Conservation (phyloP, 2,329 filamentous ascomycete genomes). For the Colletotrichum liaoningense region DNA sequence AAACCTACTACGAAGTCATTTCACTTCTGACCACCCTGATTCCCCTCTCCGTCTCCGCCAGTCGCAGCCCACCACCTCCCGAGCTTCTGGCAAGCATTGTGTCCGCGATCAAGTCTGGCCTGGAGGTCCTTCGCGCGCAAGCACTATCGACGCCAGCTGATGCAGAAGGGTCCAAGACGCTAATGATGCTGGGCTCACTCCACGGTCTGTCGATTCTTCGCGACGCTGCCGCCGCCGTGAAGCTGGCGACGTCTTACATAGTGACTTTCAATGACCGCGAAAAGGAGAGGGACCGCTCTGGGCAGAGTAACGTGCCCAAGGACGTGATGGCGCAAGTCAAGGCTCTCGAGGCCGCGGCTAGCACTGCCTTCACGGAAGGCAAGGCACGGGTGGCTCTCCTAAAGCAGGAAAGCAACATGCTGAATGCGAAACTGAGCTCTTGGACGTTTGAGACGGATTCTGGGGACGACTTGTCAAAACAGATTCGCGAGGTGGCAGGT, state of each 20-base stretch:
- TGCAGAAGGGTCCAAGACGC: constrained; percentile 18
- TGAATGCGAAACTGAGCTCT: constrained; percentile 41
- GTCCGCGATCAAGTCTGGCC: constrained; percentile 37
- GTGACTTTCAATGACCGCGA: constrained; percentile 50
- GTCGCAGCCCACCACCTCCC: constrained; percentile 1
- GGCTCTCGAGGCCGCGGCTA: constrained; percentile 44
- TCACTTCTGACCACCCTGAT: constrained; percentile 53
- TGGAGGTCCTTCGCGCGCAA: constrained; percentile 42
- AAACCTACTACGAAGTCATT: constrained; percentile 56
- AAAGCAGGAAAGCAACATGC: constrained; percentile 43
- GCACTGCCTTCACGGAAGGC: constrained; percentile 46
- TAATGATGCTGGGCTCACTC: constrained; percentile 46
- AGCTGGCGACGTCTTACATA: constrained; percentile 47
- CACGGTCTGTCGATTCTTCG: constrained; percentile 51
- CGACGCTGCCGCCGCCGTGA: constrained; percentile 50
- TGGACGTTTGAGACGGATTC: constrained; percentile 41
- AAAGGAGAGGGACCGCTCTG: constrained; percentile 52
- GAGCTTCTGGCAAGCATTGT: constrained; percentile 21
- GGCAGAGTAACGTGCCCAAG: constrained; percentile 51
- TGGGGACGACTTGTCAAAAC: constrained; percentile 24
- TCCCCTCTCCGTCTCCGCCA: constrained; percentile 38
- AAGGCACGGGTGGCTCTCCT: constrained; percentile 43
- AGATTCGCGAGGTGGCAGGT: constrained; percentile 25
- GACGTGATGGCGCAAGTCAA: constrained; percentile 50
- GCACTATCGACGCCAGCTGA: constrained; percentile 22